phyloP scores from a whole-genome alignment of 1,139 yeast species.

The Sugiyamaella pinicola region DNA sequence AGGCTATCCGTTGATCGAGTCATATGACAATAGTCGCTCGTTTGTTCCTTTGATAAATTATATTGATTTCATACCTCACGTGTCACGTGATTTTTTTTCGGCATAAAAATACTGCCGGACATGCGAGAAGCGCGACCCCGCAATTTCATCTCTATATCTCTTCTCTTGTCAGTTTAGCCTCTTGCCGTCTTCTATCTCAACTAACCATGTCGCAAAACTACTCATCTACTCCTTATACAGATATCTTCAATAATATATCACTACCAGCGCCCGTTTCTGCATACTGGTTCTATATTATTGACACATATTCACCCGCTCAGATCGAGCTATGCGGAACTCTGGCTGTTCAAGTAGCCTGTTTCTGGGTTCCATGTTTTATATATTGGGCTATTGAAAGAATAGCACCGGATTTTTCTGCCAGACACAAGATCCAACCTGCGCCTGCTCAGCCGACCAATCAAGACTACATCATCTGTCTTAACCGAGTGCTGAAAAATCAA shows the following conservation, averaged over 20 bases:
- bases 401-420: constrained; percentile 26
- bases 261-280: neutral
- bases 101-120: too few species aligned
- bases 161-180: too few species aligned
- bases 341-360: constrained; percentile 27
- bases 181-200: too few species aligned
- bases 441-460: constrained; percentile 27
- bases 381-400: constrained; percentile 23
- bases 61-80: too few species aligned
- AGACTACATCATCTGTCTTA: constrained; percentile 27
- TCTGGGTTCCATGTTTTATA: constrained; percentile 30
- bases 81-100: too few species aligned
- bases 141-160: too few species aligned
- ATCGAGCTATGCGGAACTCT: constrained; percentile 23
- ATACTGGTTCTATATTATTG: constrained; percentile 4
- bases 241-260: neutral
- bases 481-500: constrained; percentile 24
- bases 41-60: too few species aligned
- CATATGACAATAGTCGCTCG: too few species aligned
- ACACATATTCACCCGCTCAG: constrained; percentile 7
- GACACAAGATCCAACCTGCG: constrained; percentile 31
- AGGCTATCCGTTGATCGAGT: too few species aligned
- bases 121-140: too few species aligned
- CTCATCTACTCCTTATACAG: too few species aligned
- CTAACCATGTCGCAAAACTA: too few species aligned